Percentiles rank a stretch among this genome's conserved stretches.
Evolutionary conservation across 306 rosid genomes (phyloP).

Genomic region (Calophaca sinica): DNA sequence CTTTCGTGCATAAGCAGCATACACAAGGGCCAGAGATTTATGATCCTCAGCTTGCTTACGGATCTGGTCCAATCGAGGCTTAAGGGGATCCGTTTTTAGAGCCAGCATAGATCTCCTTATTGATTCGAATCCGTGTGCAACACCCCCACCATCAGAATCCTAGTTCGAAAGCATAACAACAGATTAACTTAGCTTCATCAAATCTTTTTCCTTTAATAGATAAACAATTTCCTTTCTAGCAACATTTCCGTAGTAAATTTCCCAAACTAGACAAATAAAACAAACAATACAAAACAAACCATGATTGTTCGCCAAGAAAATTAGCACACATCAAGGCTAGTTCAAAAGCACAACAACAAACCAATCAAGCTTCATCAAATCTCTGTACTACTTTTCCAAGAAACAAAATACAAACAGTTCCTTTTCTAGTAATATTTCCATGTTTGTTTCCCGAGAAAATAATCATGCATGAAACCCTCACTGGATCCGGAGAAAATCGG

Average conservation of each 20-base stretch:
- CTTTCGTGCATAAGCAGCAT: constrained; percentile 84
- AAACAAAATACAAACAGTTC: constrained; percentile 13
- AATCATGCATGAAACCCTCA: constrained; percentile 3
- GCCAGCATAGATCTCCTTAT: constrained; percentile 77
- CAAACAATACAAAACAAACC: neutral
- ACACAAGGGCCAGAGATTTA: constrained; percentile 71
- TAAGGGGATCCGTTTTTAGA: constrained; percentile 83
- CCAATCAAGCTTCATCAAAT: constrained; percentile 19
- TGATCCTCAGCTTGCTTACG: constrained; percentile 96
- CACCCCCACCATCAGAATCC: constrained; percentile 60
- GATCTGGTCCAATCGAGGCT: constrained; percentile 92
- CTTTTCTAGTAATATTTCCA: neutral
- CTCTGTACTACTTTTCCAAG: neutral
- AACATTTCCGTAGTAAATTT: neutral
- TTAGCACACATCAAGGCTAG: constrained; percentile 48
- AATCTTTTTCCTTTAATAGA: constrained; percentile 3
- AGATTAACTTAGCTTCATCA: constrained; percentile 26
- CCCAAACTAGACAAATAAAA: constrained; percentile 14
- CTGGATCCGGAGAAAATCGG: constrained; percentile 30
- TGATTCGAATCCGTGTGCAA: constrained; percentile 55
- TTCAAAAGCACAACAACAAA: constrained; percentile 23
- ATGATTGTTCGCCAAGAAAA: neutral
- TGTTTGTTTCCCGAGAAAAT: neutral
- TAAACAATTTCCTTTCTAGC: neutral
- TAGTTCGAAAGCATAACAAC: constrained; percentile 44